Percentiles rank a stretch among this genome's conserved stretches.
Conservation (phyloP, 352 stramenopile genomes). For the Phytophthora hybrid region DNA sequence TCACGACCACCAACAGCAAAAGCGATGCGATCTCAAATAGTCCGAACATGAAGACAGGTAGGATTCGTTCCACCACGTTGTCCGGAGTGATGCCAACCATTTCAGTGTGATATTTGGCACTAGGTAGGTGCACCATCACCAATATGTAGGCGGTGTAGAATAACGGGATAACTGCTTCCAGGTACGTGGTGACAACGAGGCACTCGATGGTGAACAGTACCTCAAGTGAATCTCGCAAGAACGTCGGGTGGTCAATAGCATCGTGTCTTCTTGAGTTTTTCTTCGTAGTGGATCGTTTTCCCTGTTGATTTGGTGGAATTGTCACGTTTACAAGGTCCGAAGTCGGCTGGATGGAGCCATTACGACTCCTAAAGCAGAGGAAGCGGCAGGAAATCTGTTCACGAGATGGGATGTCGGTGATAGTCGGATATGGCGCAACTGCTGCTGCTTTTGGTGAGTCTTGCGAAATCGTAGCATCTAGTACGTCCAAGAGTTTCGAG, state of each 20-base stretch:
- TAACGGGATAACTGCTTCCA: slow-evolving; percentile 41
- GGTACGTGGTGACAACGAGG: slow-evolving; percentile 42
- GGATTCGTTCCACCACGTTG: not conserved
- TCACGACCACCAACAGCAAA: not conserved
- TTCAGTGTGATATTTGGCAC: slow-evolving; percentile 18
- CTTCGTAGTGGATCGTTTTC: not conserved
- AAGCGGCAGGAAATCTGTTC: not conserved
- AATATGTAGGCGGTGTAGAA: slow-evolving; percentile 33
- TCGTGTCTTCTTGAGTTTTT: not conserved
- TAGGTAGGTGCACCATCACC: slow-evolving; percentile 30
- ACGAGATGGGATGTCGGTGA: not conserved
- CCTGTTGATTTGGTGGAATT: not conserved
- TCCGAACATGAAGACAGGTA: slow-evolving; percentile 28
- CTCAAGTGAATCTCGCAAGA: slow-evolving; percentile 12
- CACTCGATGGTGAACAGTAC: slow-evolving; percentile 37
- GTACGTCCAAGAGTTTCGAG: slow-evolving; percentile 9
- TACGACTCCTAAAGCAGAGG: not conserved
- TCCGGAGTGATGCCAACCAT: slow-evolving; percentile 4
- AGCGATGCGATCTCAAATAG: slow-evolving; percentile 37
- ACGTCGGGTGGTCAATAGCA: not conserved
- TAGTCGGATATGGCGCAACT: slow-evolving; percentile 12
- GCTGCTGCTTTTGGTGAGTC: not conserved
- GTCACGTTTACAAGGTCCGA: not conserved
- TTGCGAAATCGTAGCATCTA: not conserved
- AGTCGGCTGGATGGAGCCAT: not conserved